Evolutionary conservation across 495 filamentous ascomycete species (phyloP).

Genomic region (Cenococcum geophilum): DNA sequence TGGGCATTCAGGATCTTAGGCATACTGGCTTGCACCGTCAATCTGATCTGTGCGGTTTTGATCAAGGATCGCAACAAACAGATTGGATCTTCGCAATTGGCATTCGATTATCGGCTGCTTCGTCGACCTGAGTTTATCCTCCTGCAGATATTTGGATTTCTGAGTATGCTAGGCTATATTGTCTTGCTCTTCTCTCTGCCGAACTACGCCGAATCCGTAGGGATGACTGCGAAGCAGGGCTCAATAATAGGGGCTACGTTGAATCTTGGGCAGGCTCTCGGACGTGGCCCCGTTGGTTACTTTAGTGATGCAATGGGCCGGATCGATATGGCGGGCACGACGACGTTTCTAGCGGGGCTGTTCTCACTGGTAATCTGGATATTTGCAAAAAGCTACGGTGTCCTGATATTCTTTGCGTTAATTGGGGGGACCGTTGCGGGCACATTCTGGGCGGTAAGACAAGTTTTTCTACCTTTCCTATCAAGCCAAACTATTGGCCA

Average conservation of each 20-base stretch:
- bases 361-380: slow-evolving; percentile 65
- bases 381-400: slow-evolving; percentile 56
- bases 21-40: slow-evolving; percentile 53
- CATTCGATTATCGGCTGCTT: slow-evolving; percentile 60
- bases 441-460: slow-evolving; percentile 56
- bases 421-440: slow-evolving; percentile 65
- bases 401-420: slow-evolving; percentile 65
- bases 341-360: slow-evolving; percentile 56
- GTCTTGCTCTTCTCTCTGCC: slow-evolving; percentile 67
- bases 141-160: slow-evolving; percentile 60
- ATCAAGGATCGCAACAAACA: slow-evolving; percentile 63
- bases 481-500: neutral
- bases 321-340: slow-evolving; percentile 58
- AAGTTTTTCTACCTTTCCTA: neutral
- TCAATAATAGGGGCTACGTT: slow-evolving; percentile 66
- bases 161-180: slow-evolving; percentile 67
- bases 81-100: slow-evolving; percentile 54
- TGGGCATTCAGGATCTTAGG: slow-evolving; percentile 69
- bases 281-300: slow-evolving; percentile 62
- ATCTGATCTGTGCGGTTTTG: slow-evolving; percentile 51
- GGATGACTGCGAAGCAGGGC: slow-evolving; percentile 59
- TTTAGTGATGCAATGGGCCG: slow-evolving; percentile 60
- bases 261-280: slow-evolving; percentile 59
- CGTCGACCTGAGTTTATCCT: slow-evolving; percentile 56
- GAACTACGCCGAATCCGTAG: slow-evolving; percentile 59